Conservation (phyloP, 768 basidiomycete species). For the Sistotremastrum suecicum region DNA sequence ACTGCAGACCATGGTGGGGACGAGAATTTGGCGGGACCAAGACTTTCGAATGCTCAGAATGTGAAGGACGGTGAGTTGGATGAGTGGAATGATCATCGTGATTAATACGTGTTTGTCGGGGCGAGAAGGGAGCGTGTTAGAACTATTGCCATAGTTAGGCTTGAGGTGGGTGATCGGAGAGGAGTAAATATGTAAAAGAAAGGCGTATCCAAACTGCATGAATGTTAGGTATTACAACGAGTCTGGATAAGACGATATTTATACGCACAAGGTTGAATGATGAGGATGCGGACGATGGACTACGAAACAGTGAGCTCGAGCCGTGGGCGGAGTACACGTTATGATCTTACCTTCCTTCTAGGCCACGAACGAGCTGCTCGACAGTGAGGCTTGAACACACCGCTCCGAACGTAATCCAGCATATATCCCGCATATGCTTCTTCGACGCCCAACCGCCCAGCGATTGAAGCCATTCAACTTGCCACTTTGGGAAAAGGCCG, state of each 20-base stretch:
- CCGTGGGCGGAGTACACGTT: conserved; percentile 4
- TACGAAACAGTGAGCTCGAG: background rate
- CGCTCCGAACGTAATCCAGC: conserved; percentile 62
- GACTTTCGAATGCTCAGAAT: conserved; percentile 46
- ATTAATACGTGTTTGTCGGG: conserved; percentile 65
- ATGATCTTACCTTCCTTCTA: conserved; percentile 44
- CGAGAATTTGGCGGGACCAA: conserved; percentile 52
- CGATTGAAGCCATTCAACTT: conserved; percentile 14
- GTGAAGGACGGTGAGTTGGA: conserved; percentile 60
- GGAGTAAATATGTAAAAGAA: conserved; percentile 61
- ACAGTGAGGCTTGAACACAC: conserved; percentile 51
- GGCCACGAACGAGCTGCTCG: conserved; percentile 50
- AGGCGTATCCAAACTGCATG: conserved; percentile 58
- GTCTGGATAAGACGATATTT: background rate
- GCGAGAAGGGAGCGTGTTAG: conserved; percentile 27
- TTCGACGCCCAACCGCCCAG: conserved; percentile 31
- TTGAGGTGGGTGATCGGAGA: conserved; percentile 42
- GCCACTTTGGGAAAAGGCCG: conserved; percentile 22
- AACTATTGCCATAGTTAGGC: conserved; percentile 3
- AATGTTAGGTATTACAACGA: conserved; percentile 5
- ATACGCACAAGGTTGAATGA: conserved; percentile 58
- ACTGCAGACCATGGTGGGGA: conserved; percentile 53
- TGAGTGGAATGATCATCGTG: conserved; percentile 55
- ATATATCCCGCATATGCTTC: conserved; percentile 46
- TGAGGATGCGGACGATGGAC: conserved; percentile 18